Base-by-base conservation (phyloP, 305 asterid genomes). In the Rubia peregrina region DNA sequence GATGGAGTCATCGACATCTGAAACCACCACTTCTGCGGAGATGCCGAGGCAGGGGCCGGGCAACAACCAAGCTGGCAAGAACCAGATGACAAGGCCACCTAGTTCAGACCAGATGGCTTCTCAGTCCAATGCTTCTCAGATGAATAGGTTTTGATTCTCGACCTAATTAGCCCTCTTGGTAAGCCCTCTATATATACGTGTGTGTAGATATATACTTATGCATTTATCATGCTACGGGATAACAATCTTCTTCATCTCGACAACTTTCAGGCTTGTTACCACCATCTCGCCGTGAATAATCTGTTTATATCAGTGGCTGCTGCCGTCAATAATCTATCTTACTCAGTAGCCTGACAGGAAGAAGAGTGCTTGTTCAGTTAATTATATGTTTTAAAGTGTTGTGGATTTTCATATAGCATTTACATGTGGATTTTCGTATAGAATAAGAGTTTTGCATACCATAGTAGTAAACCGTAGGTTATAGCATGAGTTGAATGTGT, bases 1-100 rank as follows among this genome's bases (percentile, higher is more conserved):
- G 76, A 84, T 83, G 88, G 96, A 86, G 81, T 77, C 82, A 22
- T 89, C 82, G 13, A 87, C 82, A 56, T 67, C 95, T 48, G 92
- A 81, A 73, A 75, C 82, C 40, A 80, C 77, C 78, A 76, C 71
- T 55, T 76, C 79, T 79, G 81, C 77, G 70, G 89, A 79, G 80
- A 84, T 83, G 77, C 83, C 67, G 57, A 80, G 89, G 71, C 94
- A 84, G 79, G 88, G 72, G 40, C 74, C 76, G 13, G 78, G 78
- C 74, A 82, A 82, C 78, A 83, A 84, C 77, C 86, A 82, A 65
- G 82, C 78, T 76, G 86, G 85, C 71, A 46, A 51, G 63, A 63
- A 43, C 17, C 78, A 69, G 71, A 62, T 69, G 14, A 30, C 68
- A 55, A 75, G 74, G 24, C 74, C 74, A 9, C 64, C 77, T 61